Evolutionary conservation across 2,329 filamentous ascomycete genomes (phyloP).

Genomic region (Allantophomopsis cytisporea): DNA sequence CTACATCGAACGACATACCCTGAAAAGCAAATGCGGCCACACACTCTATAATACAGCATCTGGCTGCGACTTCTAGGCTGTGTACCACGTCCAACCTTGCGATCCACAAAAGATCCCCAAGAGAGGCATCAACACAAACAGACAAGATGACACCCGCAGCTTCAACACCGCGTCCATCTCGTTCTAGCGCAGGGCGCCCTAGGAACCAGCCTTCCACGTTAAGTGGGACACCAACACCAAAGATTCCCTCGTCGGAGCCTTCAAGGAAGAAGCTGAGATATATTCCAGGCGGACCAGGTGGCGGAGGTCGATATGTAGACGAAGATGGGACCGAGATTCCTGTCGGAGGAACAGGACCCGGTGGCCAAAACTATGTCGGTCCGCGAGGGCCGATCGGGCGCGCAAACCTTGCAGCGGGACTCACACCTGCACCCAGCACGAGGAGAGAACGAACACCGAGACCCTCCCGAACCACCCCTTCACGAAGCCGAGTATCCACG

Average conservation of each 20-base stretch:
- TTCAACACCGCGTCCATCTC: not conserved
- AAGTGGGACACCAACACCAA: too few species aligned
- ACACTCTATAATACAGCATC: too few species aligned
- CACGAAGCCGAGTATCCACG: constrained; percentile 34
- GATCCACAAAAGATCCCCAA: too few species aligned
- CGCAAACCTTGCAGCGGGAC: constrained; percentile 30
- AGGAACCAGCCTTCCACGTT: too few species aligned
- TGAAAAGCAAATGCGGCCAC: too few species aligned
- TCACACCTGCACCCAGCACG: constrained; percentile 29
- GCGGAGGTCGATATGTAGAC: constrained; percentile 74
- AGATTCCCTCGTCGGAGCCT: constrained; percentile 12
- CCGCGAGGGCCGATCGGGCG: constrained; percentile 38
- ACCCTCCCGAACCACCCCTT: constrained; percentile 32
- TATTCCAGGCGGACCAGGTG: constrained; percentile 74
- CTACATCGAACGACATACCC: too few species aligned
- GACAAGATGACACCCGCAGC: not conserved
- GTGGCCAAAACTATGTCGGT: constrained; percentile 33
- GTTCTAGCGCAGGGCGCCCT: too few species aligned
- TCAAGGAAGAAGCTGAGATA: constrained; percentile 63
- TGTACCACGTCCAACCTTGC: too few species aligned
- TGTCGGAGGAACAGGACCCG: constrained; percentile 31
- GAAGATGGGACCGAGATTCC: constrained; percentile 49
- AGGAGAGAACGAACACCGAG: constrained; percentile 42
- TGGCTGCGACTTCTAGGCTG: too few species aligned
- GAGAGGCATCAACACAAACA: not conserved